Evolutionary conservation across 805 yeast species (phyloP), one percentile per base, ranked within the genome.

Genomic region (Suhomyces emberorum): DNA sequence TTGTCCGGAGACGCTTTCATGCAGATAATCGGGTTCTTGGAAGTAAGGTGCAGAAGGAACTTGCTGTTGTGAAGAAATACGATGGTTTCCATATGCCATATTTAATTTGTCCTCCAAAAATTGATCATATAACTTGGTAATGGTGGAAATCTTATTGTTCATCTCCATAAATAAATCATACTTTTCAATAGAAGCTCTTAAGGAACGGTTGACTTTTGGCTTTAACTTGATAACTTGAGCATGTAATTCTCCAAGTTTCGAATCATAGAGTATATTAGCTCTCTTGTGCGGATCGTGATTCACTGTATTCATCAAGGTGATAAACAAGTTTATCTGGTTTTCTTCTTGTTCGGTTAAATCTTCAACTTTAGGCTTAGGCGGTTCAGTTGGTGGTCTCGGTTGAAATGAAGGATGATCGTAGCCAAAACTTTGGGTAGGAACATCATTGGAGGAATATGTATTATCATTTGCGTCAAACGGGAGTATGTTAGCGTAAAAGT

Each of bases 61-160:
- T 12, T 14, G 11, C 11, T n/a, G 27, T 20, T 22, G 23, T 26
- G 5, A 17, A 11, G 37, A 24, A 14, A 35, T 19, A 10, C 21
- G 38, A 15, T 64, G 69, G 37, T 47, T 54, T 5, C 61, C 59
- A 46, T 64, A 66, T 1, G 70, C 72, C 42, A 55, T 52, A 37
- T 46, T 53, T 40, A 65, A 57, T 41, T 65, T 64, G n/a, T 51
- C 44, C 41, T 88, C 95, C 41, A 88, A 65, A 33, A 83, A 70
- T 41, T 74, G 76, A 55, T 88, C 95, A 50, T 88, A 88, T n/a
- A 83, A 65, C 42, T 83, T 73, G 52, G 80, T 75, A 21, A 87
- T 81, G 4, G 88, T 80, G 37, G 84, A 81, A 37, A 88, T 73
- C 50, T 88, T 87, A 32, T 83, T 76, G 60, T 84, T 87, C 77